Percentiles rank a stretch among this genome's conserved stretches.
phyloP scores from a whole-genome alignment of 2,329 filamentous ascomycete genomes.

The Arthrobotrys iridis region DNA sequence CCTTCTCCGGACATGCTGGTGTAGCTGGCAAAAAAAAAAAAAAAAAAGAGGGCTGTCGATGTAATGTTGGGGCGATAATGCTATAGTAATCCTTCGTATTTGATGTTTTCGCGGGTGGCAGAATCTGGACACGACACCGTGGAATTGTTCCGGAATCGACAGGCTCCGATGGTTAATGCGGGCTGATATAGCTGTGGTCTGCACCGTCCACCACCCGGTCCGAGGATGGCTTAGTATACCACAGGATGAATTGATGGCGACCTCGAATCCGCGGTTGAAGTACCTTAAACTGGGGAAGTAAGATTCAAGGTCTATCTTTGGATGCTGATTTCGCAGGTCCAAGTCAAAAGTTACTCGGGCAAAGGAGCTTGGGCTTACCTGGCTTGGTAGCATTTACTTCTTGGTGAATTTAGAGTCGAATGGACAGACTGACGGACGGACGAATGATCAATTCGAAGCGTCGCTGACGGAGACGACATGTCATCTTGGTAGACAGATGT shows the following conservation, averaged over 20 bases:
- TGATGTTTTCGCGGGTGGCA: slow-evolving; percentile 12
- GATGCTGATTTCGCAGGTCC: background rate
- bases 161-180: slow-evolving; percentile 30
- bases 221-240: too few species aligned
- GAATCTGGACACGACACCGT: slow-evolving; percentile 32
- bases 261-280: background rate
- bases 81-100: slow-evolving; percentile 22
- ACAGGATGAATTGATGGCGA: too few species aligned
- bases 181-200: slow-evolving; percentile 15
- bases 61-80: slow-evolving; percentile 11
- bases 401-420: too few species aligned
- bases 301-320: background rate
- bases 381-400: too few species aligned
- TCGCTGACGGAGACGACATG: too few species aligned
- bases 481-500: background rate
- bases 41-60: too few species aligned
- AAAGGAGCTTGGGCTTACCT: too few species aligned
- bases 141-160: slow-evolving; percentile 35
- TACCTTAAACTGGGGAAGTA: background rate
- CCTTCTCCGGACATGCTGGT: slow-evolving; percentile 29
- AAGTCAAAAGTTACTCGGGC: too few species aligned
- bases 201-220: background rate
- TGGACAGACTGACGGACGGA: too few species aligned
- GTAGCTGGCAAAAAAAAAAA: background rate
- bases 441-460: too few species aligned